phyloP scores from a whole-genome alignment of 2,329 filamentous ascomycete species.

The Onygena corvina region DNA sequence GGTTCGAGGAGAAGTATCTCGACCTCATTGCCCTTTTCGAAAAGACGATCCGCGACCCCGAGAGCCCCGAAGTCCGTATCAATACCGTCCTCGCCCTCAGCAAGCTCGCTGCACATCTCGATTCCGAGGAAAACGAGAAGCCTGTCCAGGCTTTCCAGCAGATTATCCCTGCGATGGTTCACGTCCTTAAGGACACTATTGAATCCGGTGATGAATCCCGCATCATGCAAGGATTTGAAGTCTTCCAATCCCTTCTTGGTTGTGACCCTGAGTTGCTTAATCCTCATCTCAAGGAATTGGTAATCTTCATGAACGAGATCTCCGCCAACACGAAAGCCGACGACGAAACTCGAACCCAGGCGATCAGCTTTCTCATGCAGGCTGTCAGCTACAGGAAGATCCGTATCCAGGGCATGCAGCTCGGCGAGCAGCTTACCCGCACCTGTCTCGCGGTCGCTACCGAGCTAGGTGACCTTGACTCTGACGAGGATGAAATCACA shows the following conservation, averaged over 20 bases:
- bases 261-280: conserved; percentile 77
- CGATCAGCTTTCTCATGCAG: conserved; percentile 87
- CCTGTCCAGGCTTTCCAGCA: conserved; percentile 64
- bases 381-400: conserved; percentile 83
- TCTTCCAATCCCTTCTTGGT: conserved; percentile 88
- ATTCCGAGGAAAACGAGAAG: conserved; percentile 70
- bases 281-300: conserved; percentile 74
- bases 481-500: conserved; percentile 73
- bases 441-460: conserved; percentile 82
- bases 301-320: conserved; percentile 88
- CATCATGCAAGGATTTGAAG: conserved; percentile 82
- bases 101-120: conserved; percentile 73
- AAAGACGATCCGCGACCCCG: conserved; percentile 76
- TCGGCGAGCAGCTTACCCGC: conserved; percentile 75
- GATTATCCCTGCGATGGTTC: conserved; percentile 77
- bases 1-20: conserved; percentile 67
- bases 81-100: conserved; percentile 89
- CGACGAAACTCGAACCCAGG: conserved; percentile 78
- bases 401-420: conserved; percentile 82
- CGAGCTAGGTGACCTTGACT: conserved; percentile 57
- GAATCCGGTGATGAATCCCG: conserved; percentile 72
- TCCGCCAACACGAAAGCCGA: conserved; percentile 63
- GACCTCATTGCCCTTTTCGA: conserved; percentile 74
- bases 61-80: conserved; percentile 83
- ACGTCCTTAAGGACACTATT: conserved; percentile 74